Evolutionary conservation across 192 early-diverging fungal genomes (phyloP).

Genomic region (Backusella liffmaniae): DNA sequence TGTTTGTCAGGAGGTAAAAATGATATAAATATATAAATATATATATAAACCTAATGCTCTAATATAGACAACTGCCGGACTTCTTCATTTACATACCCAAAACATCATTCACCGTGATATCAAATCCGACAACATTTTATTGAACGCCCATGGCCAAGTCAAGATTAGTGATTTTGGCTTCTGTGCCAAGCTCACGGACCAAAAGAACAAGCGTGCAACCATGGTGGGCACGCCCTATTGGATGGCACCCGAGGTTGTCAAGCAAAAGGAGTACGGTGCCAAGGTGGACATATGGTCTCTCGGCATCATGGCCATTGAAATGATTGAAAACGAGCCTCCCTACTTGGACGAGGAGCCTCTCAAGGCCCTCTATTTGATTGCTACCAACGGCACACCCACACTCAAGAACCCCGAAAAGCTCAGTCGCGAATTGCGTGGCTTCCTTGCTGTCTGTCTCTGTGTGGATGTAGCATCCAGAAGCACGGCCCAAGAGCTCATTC

Average conservation of each 20-base stretch:
- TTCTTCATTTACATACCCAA: slow-evolving; percentile 76
- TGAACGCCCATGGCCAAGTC: slow-evolving; percentile 78
- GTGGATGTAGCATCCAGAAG: slow-evolving; percentile 87
- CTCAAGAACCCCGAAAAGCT: slow-evolving; percentile 84
- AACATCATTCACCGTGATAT: slow-evolving; percentile 93
- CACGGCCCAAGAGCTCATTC: slow-evolving; percentile 72
- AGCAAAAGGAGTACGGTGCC: slow-evolving; percentile 75
- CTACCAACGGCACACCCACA: slow-evolving; percentile 93
- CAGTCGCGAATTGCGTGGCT: slow-evolving; percentile 77
- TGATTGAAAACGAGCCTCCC: slow-evolving; percentile 96
- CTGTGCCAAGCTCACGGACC: slow-evolving; percentile 87
- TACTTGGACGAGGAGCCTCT: slow-evolving; percentile 94
- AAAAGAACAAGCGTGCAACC: slow-evolving; percentile 80
- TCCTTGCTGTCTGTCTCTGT: slow-evolving; percentile 84
- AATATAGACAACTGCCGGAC: slow-evolving; percentile 69
- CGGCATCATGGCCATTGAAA: slow-evolving; percentile 97
- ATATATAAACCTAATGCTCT: no score
- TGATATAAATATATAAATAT: background rate
- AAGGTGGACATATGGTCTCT: slow-evolving; percentile 91
- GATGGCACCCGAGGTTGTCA: slow-evolving; percentile 86
- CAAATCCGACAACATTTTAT: slow-evolving; percentile 85
- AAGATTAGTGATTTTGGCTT: slow-evolving; percentile 96
- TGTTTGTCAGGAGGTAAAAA: slow-evolving; percentile 82
- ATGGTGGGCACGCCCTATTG: slow-evolving; percentile 92
- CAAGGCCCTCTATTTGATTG: slow-evolving; percentile 94